phyloP scores from a whole-genome alignment of 352 stramenopile species.

The Pythium aphanidermatum region DNA sequence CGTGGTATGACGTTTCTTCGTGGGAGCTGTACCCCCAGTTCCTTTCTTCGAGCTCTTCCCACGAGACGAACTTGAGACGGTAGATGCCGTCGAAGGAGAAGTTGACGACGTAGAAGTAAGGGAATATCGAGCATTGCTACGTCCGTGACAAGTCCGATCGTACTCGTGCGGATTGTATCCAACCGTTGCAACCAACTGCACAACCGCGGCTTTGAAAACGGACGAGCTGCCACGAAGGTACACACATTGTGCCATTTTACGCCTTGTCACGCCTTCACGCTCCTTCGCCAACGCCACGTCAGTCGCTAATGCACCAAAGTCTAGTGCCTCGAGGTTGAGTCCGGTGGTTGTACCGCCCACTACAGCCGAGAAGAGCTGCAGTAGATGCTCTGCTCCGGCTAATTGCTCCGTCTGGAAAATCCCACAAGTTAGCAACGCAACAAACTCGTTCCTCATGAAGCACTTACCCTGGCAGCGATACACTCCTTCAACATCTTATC shows the following conservation, averaged over 20 bases:
- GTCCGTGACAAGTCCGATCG: background rate
- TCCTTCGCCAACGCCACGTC: slow-evolving; percentile 32
- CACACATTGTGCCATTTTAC: slow-evolving; percentile 49
- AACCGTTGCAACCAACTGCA: slow-evolving; percentile 34
- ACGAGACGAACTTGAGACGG: too few species aligned
- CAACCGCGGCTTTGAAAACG: slow-evolving; percentile 37
- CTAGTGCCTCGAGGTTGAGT: slow-evolving; percentile 41
- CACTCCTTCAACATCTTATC: slow-evolving; percentile 51
- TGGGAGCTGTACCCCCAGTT: too few species aligned
- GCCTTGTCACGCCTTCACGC: slow-evolving; percentile 24
- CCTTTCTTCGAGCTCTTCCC: too few species aligned
- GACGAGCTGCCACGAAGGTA: slow-evolving; percentile 44
- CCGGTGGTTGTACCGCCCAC: slow-evolving; percentile 30
- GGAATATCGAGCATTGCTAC: background rate
- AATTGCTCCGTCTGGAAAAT: slow-evolving; percentile 44
- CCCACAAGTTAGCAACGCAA: background rate
- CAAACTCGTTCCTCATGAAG: background rate
- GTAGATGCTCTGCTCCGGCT: slow-evolving; percentile 39
- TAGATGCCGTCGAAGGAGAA: too few species aligned
- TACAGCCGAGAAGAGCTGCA: slow-evolving; percentile 43
- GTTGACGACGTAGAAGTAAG: too few species aligned
- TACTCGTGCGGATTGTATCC: slow-evolving; percentile 33
- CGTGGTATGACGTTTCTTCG: too few species aligned
- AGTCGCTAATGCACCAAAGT: slow-evolving; percentile 28
- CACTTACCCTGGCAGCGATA: slow-evolving; percentile 32